Base-by-base conservation (phyloP, 2,329 filamentous ascomycete genomes). In the Aureobasidium pullulans region DNA sequence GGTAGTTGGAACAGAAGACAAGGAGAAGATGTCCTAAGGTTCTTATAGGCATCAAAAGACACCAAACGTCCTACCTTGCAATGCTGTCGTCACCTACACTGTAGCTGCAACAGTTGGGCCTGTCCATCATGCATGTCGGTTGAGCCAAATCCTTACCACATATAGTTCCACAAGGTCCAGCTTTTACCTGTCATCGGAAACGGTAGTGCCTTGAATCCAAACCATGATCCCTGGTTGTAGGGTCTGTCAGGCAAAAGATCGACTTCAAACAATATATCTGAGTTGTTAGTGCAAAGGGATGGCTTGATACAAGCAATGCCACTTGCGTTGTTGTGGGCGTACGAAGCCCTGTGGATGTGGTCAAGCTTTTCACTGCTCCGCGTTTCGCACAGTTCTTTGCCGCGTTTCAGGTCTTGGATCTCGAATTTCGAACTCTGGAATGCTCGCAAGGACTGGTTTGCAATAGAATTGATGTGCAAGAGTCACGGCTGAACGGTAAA, bases 1-100 rank as follows among this genome's bases (percentile, higher is more conserved):
- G 19, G 13, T 5, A 23, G 31, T 28, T 28, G 6, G 13, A 15
- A n/a, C 36, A 31, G 16, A 29, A 23, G 19, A 23, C 19, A 23
- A 2, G 19, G 3, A 3, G 19, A 23, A 1, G 19, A 23, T 13
- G 11, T 37, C 31, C 13, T 4, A 40, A 36, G 48, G 8, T 32
- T 43, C 15, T 54, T 54, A 43, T 54, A 54, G 28, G 29, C 15
- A 40, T 31, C 2, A 42, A 42, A 7, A n/a, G 32, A 15, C 7
- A 6, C 4, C 28, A 8, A 40, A 37, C 31, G n/a, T 4, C 15
- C 4, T 31, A 5, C 15, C 49, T 28, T 32, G 16, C 37, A 19
- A 19, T 54, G 29, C n/a, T 54, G 50, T 54, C 50, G 50, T 54
- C 50, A 54, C 50, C 29, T 52, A 42, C 36, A 52, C 16, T 54